Conservation (phyloP, 805 yeast species). For the Suhomyces kilbournensis region DNA sequence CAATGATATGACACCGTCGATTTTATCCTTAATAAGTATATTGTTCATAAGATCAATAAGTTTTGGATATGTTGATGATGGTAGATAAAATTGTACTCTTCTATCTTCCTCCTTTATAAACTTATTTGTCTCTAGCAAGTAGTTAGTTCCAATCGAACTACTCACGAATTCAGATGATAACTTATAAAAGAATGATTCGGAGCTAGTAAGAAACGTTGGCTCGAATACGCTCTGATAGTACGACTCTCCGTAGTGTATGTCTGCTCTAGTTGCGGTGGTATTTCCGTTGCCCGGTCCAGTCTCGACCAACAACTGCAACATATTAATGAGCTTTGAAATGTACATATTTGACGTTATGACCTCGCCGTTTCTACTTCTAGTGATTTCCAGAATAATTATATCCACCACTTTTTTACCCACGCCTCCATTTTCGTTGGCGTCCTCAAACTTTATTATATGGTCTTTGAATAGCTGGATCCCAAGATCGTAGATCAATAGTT, state of each 20-base stretch:
- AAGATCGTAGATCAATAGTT: constrained; percentile 65
- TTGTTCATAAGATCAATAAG: constrained; percentile 55
- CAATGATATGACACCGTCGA: constrained; percentile 50
- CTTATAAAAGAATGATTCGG: constrained; percentile 53
- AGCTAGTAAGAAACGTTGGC: constrained; percentile 53
- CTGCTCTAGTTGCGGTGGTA: constrained; percentile 14
- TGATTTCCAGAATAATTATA: constrained; percentile 53
- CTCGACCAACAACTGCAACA: constrained; percentile 68
- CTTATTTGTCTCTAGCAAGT: constrained; percentile 48
- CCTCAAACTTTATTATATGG: constrained; percentile 49
- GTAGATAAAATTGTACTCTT: constrained; percentile 52
- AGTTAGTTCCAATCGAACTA: constrained; percentile 47
- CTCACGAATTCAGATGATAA: constrained; percentile 45
- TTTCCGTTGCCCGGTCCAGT: constrained; percentile 5
- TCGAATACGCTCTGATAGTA: constrained; percentile 67
- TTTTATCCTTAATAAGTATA: constrained; percentile 53
- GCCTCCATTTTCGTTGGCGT: constrained; percentile 24
- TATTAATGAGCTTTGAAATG: constrained; percentile 58
- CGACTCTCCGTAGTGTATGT: constrained; percentile 47
- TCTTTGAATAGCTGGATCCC: constrained; percentile 69
- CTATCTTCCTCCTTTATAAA: constrained; percentile 63
- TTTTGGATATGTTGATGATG: constrained; percentile 52
- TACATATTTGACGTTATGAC: constrained; percentile 49
- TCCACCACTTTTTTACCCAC: constrained; percentile 51
- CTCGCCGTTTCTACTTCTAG: constrained; percentile 52